Evolutionary conservation across 192 early-diverging fungal genomes (phyloP), one percentile per base, ranked within the genome.

Genomic region (Backusella australiensis): DNA sequence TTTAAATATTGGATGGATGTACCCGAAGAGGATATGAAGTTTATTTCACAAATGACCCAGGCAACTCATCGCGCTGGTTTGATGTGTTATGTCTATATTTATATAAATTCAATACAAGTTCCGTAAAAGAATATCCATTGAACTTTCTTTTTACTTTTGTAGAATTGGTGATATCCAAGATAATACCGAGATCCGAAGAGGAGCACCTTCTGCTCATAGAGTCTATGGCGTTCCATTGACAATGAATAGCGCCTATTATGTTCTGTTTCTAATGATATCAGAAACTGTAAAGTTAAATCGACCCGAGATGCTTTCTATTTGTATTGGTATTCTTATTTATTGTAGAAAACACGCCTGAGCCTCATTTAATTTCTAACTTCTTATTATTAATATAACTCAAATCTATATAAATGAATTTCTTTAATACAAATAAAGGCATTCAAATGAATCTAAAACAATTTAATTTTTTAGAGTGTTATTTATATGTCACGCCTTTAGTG

Each of bases 81-180:
- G 1, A 32, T 32, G 1, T 32, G 0, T 32, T 32, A 32, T 32
- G 29, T 29, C 29, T 29, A 32, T 32, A 32, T 32, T 1, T 32
- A 32, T 32, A 32, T 32, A 32, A 32, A 32, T 32, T 32, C 0
- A 32, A 32, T 32, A 1, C 29, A 32, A 32, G 1, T 0, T 32
- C 29, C 1, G 0, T 32, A 32, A 32, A 32, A 32, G 29, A 32
- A 32, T 32, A 32, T 32, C 29, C 29, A 32, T 0, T 32, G 29
- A 32, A 32, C 29, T 32, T 32, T 32, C 29, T 32, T 32, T 32
- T 32, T 32, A 32, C 29, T 46, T 53, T 53, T 53, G 4, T 67
- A 93, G 92, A 72, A 91, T 99, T 39, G 97, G 98, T 78, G 97
- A 99, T 49, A 92, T 99, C 32, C 93, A 99, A 80, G 96, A 99